These are phyloP conservation scores for Deakozyma indianensis DNA, from an alignment of 805 yeast genomes.

Conservation along the genomic window DNA sequence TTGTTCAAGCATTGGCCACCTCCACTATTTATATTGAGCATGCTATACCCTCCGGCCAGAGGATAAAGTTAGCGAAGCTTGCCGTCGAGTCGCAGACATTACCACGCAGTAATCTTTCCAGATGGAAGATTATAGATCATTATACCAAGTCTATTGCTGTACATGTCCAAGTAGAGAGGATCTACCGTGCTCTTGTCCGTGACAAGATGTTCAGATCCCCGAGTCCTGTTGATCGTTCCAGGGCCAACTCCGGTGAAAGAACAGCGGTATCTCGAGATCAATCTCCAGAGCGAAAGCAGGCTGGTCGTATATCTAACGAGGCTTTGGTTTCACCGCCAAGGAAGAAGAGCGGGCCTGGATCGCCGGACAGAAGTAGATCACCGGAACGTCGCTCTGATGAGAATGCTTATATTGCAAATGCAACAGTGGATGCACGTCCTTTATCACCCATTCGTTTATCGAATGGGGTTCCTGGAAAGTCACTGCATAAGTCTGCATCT, in stretches of 20 bases:
- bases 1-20: slow-evolving; percentile 29
- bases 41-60: slow-evolving; percentile 18
- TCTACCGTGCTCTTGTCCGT: background rate
- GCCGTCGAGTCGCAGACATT: background rate
- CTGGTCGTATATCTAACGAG: background rate
- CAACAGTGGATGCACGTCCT: background rate
- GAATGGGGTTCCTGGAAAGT: background rate
- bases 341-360: too few species aligned
- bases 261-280: background rate
- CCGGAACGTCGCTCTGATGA: background rate
- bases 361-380: background rate
- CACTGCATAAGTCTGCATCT: background rate
- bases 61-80: background rate
- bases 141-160: background rate
- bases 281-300: background rate
- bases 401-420: background rate
- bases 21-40: slow-evolving; percentile 49
- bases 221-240: background rate
- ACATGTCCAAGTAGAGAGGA: background rate
- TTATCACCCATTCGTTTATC: background rate
- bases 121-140: background rate
- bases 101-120: background rate
- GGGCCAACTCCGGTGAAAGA: too few species aligned
- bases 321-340: too few species aligned
- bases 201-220: background rate